Conservation (phyloP, 2,329 filamentous ascomycete genomes). For the Paecilomyces sp. region DNA sequence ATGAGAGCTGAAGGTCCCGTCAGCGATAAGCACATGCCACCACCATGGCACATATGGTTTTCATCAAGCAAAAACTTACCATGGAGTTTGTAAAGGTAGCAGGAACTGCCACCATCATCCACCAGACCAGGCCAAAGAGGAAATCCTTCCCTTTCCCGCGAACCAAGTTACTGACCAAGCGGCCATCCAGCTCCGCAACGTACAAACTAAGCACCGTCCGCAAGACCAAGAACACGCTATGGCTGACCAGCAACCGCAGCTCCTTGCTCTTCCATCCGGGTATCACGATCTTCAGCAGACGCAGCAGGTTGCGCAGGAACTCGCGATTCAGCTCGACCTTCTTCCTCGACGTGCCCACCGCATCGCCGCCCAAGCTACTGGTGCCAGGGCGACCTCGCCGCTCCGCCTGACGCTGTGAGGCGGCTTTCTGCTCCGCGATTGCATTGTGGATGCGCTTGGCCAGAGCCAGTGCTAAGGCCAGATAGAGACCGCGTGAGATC, state of each 20-base stretch:
- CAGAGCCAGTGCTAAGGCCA: conserved; percentile 72
- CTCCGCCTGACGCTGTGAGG: conserved; percentile 61
- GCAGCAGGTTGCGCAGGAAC: conserved; percentile 69
- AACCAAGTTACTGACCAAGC: conserved; percentile 84
- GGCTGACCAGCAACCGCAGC: conserved; percentile 74
- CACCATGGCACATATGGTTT: neutral
- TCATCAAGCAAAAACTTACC: conserved; percentile 47
- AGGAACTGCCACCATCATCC: conserved; percentile 95
- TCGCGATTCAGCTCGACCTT: conserved; percentile 91
- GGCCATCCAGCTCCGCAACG: conserved; percentile 91
- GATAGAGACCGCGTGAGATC: conserved; percentile 76
- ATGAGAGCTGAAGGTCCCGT: conserved; percentile 63
- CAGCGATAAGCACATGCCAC: neutral
- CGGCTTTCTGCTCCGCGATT: conserved; percentile 86
- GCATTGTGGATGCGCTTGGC: conserved; percentile 84
- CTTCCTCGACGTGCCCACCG: conserved; percentile 46
- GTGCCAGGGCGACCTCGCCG: conserved; percentile 47
- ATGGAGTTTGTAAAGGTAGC: conserved; percentile 99
- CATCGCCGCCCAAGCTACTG: conserved; percentile 26
- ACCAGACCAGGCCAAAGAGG: conserved; percentile 81
- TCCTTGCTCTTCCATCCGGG: conserved; percentile 88
- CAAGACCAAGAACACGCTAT: conserved; percentile 86
- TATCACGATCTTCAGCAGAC: conserved; percentile 77
- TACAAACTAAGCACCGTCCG: conserved; percentile 90
- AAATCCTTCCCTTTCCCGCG: conserved; percentile 89